Percentiles rank a stretch among this genome's conserved stretches.
These are phyloP conservation scores for Fabrea salina DNA, from an alignment of 169 alveolate species.

Conservation along the genomic window DNA sequence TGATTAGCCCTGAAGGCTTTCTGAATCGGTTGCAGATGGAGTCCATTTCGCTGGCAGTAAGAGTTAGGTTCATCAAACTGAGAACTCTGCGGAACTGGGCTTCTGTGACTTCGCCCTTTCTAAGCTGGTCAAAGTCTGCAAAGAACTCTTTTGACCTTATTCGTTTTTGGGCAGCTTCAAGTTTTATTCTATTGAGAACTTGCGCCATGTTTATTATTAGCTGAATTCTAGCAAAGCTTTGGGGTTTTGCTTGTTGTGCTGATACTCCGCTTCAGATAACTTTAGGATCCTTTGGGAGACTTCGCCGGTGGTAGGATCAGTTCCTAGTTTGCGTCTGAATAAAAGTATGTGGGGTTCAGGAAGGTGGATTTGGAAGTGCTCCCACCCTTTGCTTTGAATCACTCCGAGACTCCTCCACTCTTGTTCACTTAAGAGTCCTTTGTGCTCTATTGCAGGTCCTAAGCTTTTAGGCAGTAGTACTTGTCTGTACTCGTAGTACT, in stretches of 20 bases:
- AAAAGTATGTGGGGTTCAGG: conserved; percentile 92
- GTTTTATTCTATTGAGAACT: conserved; percentile 10
- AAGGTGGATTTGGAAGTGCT: conserved; percentile 74
- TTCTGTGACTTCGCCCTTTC: conserved; percentile 80
- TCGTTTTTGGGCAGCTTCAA: conserved; percentile 69
- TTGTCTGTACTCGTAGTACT: conserved; percentile 76
- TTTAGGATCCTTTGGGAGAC: conserved; percentile 35
- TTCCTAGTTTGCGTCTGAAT: conserved; percentile 89
- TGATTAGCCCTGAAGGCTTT: not conserved
- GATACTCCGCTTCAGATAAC: no score
- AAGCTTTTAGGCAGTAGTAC: conserved; percentile 73
- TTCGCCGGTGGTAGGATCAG: conserved; percentile 87
- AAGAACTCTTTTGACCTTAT: conserved; percentile 76
- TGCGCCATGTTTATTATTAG: no score
- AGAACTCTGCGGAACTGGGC: conserved; percentile 62
- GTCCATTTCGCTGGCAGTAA: conserved; percentile 53
- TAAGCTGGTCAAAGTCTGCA: conserved; percentile 71
- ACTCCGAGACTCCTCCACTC: conserved; percentile 82
- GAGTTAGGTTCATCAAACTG: conserved; percentile 41
- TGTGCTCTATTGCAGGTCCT: conserved; percentile 55
- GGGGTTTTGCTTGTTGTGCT: no score
- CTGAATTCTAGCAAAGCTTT: no score
- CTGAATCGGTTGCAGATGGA: conserved; percentile 36
- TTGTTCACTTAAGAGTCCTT: conserved; percentile 59
- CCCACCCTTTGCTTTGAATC: conserved; percentile 79